phyloP scores from a whole-genome alignment of 192 early-diverging fungal species.

The Coemansia sp. region DNA sequence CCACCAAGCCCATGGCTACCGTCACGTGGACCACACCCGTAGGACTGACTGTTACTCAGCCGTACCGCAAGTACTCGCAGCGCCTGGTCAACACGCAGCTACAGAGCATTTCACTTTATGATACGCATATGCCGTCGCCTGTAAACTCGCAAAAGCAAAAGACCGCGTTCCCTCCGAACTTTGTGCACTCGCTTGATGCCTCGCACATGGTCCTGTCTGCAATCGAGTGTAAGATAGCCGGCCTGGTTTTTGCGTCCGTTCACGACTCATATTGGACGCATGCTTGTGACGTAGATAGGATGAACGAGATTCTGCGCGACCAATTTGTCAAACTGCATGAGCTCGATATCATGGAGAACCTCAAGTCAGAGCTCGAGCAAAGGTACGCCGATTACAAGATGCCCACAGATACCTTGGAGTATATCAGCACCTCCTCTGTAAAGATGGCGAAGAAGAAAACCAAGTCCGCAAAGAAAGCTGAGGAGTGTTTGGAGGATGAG shows the following conservation, averaged over 20 bases:
- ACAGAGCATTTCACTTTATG: constrained; percentile 74
- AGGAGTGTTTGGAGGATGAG: constrained; percentile 5
- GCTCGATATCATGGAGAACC: constrained; percentile 79
- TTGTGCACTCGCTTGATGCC: constrained; percentile 96
- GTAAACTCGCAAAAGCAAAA: constrained; percentile 91
- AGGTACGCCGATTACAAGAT: constrained; percentile 74
- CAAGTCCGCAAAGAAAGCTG: constrained; percentile 6
- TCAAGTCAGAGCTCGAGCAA: constrained; percentile 78
- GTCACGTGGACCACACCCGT: constrained; percentile 97
- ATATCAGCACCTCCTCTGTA: constrained; percentile 29
- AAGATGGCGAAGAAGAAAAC: constrained; percentile 1
- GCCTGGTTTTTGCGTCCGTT: constrained; percentile 88
- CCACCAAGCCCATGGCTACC: constrained; percentile 74
- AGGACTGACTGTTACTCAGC: constrained; percentile 91
- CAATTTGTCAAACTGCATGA: constrained; percentile 87
- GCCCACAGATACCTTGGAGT: constrained; percentile 57
- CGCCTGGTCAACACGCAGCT: constrained; percentile 74
- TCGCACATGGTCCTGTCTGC: constrained; percentile 97
- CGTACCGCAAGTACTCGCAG: constrained; percentile 77
- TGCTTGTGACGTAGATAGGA: constrained; percentile 81
- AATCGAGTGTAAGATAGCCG: constrained; percentile 73
- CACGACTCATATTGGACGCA: constrained; percentile 99
- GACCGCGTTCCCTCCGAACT: constrained; percentile 98
- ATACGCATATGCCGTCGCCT: constrained; percentile 67
- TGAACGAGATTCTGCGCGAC: constrained; percentile 84